Conservation (phyloP, 306 rosid species). For the Comarum palustre region DNA sequence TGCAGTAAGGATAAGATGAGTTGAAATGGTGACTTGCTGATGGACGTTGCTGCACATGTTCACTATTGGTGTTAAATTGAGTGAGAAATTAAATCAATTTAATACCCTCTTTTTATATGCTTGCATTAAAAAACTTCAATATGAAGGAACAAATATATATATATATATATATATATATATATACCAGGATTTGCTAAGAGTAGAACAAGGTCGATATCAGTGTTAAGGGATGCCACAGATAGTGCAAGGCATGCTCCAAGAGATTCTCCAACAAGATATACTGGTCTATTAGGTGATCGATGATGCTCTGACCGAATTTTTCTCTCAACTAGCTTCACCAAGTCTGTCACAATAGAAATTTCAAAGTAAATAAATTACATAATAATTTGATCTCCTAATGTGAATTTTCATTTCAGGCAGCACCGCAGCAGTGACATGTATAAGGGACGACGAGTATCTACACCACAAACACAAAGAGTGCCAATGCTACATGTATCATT, state of each 20-base stretch:
- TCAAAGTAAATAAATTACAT: too few species aligned
- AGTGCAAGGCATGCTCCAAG: constrained; percentile 84
- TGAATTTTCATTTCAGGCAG: too few species aligned
- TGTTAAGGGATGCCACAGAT: constrained; percentile 74
- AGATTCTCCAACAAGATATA: constrained; percentile 23
- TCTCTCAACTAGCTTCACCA: constrained; percentile 64
- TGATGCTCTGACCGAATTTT: constrained; percentile 43
- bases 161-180: too few species aligned
- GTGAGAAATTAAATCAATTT: constrained; percentile 22
- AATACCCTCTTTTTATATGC: neutral
- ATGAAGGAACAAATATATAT: neutral
- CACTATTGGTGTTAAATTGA: neutral
- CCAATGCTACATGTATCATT: neutral
- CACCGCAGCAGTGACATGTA: too few species aligned
- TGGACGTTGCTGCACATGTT: neutral
- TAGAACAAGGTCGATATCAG: constrained; percentile 74
- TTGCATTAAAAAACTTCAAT: neutral
- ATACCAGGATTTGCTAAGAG: constrained; percentile 85
- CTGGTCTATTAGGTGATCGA: too few species aligned
- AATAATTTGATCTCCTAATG: too few species aligned
- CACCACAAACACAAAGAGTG: too few species aligned
- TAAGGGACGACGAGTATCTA: too few species aligned
- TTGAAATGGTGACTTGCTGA: neutral
- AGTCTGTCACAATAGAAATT: constrained; percentile 38
- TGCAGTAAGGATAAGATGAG: constrained; percentile 33